phyloP scores from a whole-genome alignment of 129 eudicot genomes.

The Saussurea involucrata region DNA sequence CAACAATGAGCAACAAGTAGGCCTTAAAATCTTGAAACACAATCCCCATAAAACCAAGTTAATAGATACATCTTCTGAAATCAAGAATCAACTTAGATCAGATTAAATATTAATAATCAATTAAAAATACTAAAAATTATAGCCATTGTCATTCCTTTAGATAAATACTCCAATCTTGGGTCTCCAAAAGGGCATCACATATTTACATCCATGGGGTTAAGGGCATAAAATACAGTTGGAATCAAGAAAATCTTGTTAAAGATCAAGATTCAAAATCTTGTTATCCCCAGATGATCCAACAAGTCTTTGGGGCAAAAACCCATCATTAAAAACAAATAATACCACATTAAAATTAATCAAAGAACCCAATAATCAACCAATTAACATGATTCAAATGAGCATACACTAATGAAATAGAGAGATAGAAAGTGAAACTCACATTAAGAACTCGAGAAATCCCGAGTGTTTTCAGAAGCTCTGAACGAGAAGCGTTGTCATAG shows the following conservation, averaged over 20 bases:
- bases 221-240: not conserved
- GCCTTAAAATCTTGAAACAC: not conserved
- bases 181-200: not conserved
- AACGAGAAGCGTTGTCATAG: constrained; percentile 91
- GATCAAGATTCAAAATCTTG: not conserved
- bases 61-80: not conserved
- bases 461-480: constrained; percentile 84
- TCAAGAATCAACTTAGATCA: not conserved
- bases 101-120: not conserved
- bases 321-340: not conserved
- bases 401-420: not conserved
- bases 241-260: not conserved
- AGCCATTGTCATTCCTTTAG: not conserved
- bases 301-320: not conserved
- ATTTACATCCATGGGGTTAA: not conserved
- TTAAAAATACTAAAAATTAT: not conserved
- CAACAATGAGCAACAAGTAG: not conserved
- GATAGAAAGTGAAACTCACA: constrained; percentile 31
- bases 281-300: not conserved
- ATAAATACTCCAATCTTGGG: not conserved
- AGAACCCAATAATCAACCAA: not conserved
- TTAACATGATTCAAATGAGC: not conserved
- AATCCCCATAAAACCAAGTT: not conserved
- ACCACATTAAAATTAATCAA: not conserved
- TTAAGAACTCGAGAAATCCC: constrained; percentile 88